Base-by-base conservation (phyloP, 1,139 yeast genomes). In the Candida sojae region DNA sequence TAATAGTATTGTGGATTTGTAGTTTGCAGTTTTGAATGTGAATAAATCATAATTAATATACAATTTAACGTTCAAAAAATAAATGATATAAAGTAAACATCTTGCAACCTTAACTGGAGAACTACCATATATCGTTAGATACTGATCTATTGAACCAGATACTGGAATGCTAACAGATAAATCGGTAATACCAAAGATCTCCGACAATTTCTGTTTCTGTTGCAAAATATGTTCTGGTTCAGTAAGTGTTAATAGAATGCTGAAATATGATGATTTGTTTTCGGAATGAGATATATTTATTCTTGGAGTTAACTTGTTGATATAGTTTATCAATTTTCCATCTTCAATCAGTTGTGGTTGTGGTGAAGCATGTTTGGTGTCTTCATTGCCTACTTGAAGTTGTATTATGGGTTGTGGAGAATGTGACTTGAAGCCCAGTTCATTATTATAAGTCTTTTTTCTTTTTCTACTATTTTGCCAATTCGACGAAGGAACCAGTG, bases 11-110 rank as follows among this genome's bases (percentile, higher is more conserved):
- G 54, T 52, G 7, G 62, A 35, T 13, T 53, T 52, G 48, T 67
- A 72, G 48, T 61, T 63, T 8, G 59, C 46, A 0, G 77, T 69
- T 46, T 71, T 72, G 39, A 74, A 61, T 0, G 73, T 70, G 46
- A 58, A 60, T 9, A 47, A 49, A 38, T 61, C 64, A 17, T 48
- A 44, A 12, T 56, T 48, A 29, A 64, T 64, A 53, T 71, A 70
- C 30, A 69, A 44, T 33, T 58, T 58, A 2, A 64, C 65, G 40
- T 53, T 56, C 23, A 65, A 45, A 0, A 60, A 32, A 51, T 57
- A 70, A 2, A 66, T 52, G 25, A 64, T 32, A 47, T 50, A 70
- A 28, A 50, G 9, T 63, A 54, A 2, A 62, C 59, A 59, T 44
- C 60, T 63, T 2, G 67, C 54, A 1, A 65, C 56, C 0, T 59